phyloP scores from a whole-genome alignment of 805 yeast species.

The Saccharomycopsis sp. region DNA sequence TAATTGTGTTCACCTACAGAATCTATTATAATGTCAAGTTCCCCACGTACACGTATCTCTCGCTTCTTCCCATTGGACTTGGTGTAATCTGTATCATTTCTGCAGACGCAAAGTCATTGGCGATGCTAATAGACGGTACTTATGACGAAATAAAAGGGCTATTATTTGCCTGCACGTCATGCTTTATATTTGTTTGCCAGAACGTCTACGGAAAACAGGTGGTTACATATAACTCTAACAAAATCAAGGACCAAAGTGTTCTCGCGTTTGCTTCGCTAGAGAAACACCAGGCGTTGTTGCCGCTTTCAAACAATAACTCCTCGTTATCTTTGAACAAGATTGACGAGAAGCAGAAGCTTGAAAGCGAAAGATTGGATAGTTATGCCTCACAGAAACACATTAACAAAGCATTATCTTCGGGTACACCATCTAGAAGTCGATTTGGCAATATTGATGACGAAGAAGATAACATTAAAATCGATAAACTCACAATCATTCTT shows the following conservation, averaged over 20 bases:
- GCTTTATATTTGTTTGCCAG: constrained; percentile 63
- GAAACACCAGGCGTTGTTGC: constrained; percentile 4
- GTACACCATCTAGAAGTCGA: constrained; percentile 22
- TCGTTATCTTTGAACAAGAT: constrained; percentile 2
- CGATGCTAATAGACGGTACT: not conserved
- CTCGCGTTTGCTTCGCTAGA: constrained; percentile 5
- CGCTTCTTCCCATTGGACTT: constrained; percentile 67
- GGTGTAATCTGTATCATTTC: constrained; percentile 83
- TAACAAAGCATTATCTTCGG: not conserved
- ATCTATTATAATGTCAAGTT: constrained; percentile 52
- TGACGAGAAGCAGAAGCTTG: constrained; percentile 6
- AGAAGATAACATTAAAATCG: constrained; percentile 38
- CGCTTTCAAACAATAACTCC: constrained; percentile 1
- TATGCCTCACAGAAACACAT: constrained; percentile 28
- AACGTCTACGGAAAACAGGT: constrained; percentile 71
- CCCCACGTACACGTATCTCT: constrained; percentile 59
- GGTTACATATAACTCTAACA: constrained; percentile 35
- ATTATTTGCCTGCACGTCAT: constrained; percentile 33
- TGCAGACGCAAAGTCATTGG: constrained; percentile 26
- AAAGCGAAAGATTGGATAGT: constrained; percentile 3
- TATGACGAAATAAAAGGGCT: constrained; percentile 27
- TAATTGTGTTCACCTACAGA: constrained; percentile 77
- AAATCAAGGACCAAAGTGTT: constrained; percentile 3
- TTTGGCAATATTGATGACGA: constrained; percentile 22
- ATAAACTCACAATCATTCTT: constrained; percentile 62